A percentile compares a stretch with the other conserved stretches of the same genome.
Conservation (phyloP, 495 filamentous ascomycete species). For the Neurospora sp. region DNA sequence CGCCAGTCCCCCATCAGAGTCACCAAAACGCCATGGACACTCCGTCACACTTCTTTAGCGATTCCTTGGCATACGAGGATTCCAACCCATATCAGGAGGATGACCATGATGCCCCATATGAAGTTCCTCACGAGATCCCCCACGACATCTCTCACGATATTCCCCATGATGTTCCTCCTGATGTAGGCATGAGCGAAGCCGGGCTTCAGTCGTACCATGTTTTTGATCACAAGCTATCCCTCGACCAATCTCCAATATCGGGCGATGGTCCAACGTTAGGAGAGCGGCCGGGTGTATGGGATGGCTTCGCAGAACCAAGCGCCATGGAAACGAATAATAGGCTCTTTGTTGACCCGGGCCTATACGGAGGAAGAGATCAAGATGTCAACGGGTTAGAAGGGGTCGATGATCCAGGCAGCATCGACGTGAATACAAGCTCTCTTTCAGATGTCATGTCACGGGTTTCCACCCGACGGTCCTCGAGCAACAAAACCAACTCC, state of each 20-base stretch:
- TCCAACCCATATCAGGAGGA: conserved; percentile 14
- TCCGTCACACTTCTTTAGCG: conserved; percentile 20
- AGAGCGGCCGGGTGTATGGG: conserved; percentile 7
- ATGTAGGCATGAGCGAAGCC: neutral
- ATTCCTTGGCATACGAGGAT: conserved; percentile 18
- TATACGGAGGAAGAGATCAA: conserved; percentile 13
- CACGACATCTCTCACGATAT: neutral
- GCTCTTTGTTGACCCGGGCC: conserved; percentile 18
- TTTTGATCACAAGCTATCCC: conserved; percentile 5
- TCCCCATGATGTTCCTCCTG: neutral
- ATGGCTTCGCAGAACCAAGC: conserved; percentile 9
- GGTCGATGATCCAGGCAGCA: conserved; percentile 5
- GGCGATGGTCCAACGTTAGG: neutral
- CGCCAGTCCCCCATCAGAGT: neutral
- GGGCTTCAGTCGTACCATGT: conserved; percentile 8
- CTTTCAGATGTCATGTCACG: conserved; percentile 7
- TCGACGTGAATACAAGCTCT: conserved; percentile 12
- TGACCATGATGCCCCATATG: conserved; percentile 6
- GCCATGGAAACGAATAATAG: conserved; percentile 8
- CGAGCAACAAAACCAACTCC: conserved; percentile 16
- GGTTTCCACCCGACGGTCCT: conserved; percentile 14
- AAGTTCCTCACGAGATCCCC: neutral
- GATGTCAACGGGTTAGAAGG: neutral
- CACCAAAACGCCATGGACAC: conserved; percentile 14
- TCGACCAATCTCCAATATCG: conserved; percentile 1